Conservation (phyloP, 176 grass and related monocot species). For the Saccharum spontaneum region DNA sequence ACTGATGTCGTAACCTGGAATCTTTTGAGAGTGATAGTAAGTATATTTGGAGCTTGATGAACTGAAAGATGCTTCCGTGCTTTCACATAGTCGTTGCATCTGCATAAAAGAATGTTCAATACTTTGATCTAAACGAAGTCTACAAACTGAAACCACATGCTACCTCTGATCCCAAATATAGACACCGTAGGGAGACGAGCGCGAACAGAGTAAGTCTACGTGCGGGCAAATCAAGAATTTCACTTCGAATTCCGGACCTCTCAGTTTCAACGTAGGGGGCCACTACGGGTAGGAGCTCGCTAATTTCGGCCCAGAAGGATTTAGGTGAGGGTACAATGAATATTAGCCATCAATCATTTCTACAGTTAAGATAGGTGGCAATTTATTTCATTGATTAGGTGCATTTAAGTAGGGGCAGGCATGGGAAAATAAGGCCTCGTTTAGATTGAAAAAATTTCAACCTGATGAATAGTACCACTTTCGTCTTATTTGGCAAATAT, state of each 20-base stretch:
- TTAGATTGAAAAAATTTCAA: no score
- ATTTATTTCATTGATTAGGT: not conserved
- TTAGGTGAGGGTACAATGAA: not conserved
- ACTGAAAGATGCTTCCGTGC: constrained; percentile 92
- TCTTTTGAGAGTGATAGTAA: constrained; percentile 94
- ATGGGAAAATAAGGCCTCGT: not conserved
- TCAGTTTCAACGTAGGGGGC: no score
- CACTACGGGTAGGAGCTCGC: no score
- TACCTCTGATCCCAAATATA: not conserved
- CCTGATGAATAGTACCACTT: no score
- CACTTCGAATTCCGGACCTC: no score
- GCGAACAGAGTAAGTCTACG: no score
- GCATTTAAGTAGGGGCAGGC: no score
- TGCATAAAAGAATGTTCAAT: constrained; percentile 38
- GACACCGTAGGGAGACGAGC: no score
- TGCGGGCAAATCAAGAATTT: no score
- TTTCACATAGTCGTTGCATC: constrained; percentile 97
- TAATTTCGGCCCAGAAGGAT: not conserved
- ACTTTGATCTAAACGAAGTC: not conserved
- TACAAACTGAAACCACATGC: not conserved
- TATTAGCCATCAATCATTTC: not conserved
- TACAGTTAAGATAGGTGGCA: not conserved
- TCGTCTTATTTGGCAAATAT: no score
- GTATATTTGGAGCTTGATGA: constrained; percentile 98
- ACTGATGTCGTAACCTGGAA: constrained; percentile 74